Evolutionary conservation across 1,284 basidiomycete species (phyloP).

Genomic region (Irpex rosettiformis): DNA sequence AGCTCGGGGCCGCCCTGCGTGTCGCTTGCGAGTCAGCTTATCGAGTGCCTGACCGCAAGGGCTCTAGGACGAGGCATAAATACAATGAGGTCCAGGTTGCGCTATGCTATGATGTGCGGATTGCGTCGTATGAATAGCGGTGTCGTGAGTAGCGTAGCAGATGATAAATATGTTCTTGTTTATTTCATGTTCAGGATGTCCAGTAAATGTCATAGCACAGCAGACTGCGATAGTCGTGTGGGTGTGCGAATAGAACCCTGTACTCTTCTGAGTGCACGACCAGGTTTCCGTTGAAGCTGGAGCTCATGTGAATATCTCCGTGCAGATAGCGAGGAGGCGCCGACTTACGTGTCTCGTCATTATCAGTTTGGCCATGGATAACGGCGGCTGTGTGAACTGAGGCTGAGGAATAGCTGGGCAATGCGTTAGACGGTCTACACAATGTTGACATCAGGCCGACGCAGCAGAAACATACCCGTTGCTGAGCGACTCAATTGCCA

Average conservation of each 20-base stretch:
- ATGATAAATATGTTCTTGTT: conserved; percentile 1
- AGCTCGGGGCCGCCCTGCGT: background rate
- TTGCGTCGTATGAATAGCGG: conserved; percentile 1
- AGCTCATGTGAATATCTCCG: background rate
- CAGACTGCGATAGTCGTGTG: conserved; percentile 25
- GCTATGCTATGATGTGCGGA: background rate
- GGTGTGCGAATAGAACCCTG: conserved; percentile 22
- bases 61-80: background rate
- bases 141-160: background rate
- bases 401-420: conserved; percentile 20
- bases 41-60: background rate
- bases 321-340: background rate
- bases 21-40: background rate
- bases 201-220: conserved; percentile 2
- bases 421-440: background rate
- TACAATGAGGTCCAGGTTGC: background rate
- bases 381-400: conserved; percentile 26
- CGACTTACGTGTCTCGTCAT: conserved; percentile 33
- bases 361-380: conserved; percentile 36
- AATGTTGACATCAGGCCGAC: background rate
- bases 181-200: background rate
- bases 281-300: conserved; percentile 27
- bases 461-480: conserved; percentile 17
- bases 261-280: conserved; percentile 24
- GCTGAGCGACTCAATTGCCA: conserved; percentile 26